A percentile compares a stretch with the other conserved stretches of the same genome.
Evolutionary conservation across 2,329 filamentous ascomycete genomes (phyloP).

Genomic region (Aspergillus pseudotamarii): DNA sequence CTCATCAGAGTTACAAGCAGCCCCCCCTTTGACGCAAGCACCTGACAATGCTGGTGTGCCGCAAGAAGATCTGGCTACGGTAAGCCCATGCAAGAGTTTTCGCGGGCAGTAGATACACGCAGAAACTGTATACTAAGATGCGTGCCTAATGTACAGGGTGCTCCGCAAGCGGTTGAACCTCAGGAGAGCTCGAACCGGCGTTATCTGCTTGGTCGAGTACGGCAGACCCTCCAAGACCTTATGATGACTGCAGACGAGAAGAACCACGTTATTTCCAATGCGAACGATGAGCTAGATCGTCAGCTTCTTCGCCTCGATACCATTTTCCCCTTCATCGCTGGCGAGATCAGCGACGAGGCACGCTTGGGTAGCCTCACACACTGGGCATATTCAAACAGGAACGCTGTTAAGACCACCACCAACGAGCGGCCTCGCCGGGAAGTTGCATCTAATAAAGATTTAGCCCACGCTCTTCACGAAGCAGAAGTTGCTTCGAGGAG

Average conservation of each 20-base stretch:
- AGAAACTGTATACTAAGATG: constrained; percentile 6
- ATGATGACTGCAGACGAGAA: constrained; percentile 94
- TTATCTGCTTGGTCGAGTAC: constrained; percentile 75
- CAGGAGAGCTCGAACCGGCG: constrained; percentile 51
- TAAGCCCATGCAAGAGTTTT: constrained; percentile 21
- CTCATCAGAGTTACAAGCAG: constrained; percentile 37
- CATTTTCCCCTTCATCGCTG: constrained; percentile 81
- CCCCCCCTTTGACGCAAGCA: constrained; percentile 37
- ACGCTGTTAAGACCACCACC: constrained; percentile 58
- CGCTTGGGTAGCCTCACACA: constrained; percentile 89
- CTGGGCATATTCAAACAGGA: constrained; percentile 91
- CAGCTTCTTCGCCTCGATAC: constrained; percentile 83
- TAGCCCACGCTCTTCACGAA: constrained; percentile 71
- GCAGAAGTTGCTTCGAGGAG: constrained; percentile 83
- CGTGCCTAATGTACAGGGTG: constrained; percentile 24
- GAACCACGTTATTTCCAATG: constrained; percentile 92
- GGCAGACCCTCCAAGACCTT: constrained; percentile 78
- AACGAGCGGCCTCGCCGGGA: constrained; percentile 78
- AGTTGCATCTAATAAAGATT: constrained; percentile 71
- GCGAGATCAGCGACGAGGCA: constrained; percentile 91
- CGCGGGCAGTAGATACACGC: background rate
- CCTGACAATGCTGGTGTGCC: constrained; percentile 39
- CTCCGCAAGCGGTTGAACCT: constrained; percentile 34
- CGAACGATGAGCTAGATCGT: constrained; percentile 83
- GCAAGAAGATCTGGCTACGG: constrained; percentile 37